Evolutionary conservation across 2,329 filamentous ascomycete genomes (phyloP).

Genomic region (Fusarium poae): DNA sequence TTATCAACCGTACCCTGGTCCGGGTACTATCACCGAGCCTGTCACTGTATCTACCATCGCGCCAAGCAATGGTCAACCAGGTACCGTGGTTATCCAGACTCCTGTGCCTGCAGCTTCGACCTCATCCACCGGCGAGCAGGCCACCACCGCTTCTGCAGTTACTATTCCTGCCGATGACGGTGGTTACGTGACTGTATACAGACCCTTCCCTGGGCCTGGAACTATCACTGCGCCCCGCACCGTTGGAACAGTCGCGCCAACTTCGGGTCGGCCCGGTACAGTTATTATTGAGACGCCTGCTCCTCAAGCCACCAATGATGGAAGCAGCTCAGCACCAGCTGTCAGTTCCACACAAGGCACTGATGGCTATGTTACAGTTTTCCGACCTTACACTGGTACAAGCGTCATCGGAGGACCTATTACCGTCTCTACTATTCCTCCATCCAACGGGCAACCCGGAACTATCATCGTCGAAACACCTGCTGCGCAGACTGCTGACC

Average conservation of each 20-base stretch:
- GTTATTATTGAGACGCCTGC: constrained; percentile 37
- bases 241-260: constrained; percentile 26
- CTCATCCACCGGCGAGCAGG: not conserved
- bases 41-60: constrained; percentile 29
- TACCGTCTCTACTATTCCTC: constrained; percentile 26
- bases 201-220: constrained; percentile 33
- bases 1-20: constrained; percentile 28
- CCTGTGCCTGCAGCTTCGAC: constrained; percentile 7
- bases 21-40: constrained; percentile 29
- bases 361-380: constrained; percentile 29
- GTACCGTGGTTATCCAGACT: constrained; percentile 37
- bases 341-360: constrained; percentile 19
- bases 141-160: constrained; percentile 11
- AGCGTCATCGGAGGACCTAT: constrained; percentile 18
- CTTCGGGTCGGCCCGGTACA: constrained; percentile 22
- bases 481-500: not conserved
- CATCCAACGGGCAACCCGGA: constrained; percentile 22
- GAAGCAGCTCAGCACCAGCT: not conserved
- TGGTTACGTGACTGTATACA: constrained; percentile 33
- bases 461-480: constrained; percentile 32
- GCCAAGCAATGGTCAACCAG: constrained; percentile 29
- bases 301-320: constrained; percentile 5
- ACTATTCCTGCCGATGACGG: constrained; percentile 21
- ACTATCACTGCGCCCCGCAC: constrained; percentile 30
- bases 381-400: constrained; percentile 26